These are phyloP conservation scores for Aspergillus amoenus DNA, from an alignment of 2,329 filamentous ascomycete genomes.

Conservation along the genomic window DNA sequence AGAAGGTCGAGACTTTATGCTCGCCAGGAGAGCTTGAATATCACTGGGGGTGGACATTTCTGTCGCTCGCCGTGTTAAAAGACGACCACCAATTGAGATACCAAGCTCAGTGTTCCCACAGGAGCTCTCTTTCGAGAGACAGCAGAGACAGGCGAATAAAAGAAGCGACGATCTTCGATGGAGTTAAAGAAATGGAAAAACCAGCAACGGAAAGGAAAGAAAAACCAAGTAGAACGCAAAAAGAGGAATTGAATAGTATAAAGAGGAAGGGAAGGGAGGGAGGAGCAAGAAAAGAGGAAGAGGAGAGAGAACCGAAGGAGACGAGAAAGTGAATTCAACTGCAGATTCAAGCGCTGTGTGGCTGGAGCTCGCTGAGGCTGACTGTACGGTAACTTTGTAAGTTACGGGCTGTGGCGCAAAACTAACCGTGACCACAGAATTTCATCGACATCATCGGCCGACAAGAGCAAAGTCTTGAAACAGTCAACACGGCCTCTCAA, in stretches of 20 bases:
- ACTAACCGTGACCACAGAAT: not conserved
- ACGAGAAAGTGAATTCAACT: slow-evolving; percentile 19
- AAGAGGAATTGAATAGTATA: slow-evolving; percentile 17
- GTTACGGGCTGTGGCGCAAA: not conserved
- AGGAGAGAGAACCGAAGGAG: slow-evolving; percentile 4
- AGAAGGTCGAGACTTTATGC: slow-evolving; percentile 43
- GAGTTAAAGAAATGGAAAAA: slow-evolving; percentile 5
- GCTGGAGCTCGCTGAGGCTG: slow-evolving; percentile 15
- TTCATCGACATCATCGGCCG: not conserved
- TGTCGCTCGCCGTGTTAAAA: slow-evolving; percentile 34
- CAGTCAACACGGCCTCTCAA: not conserved
- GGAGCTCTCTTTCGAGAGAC: slow-evolving; percentile 37
- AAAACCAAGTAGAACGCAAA: not conserved
- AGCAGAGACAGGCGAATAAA: slow-evolving; percentile 12
- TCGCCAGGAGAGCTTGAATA: slow-evolving; percentile 48
- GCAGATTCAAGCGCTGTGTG: slow-evolving; percentile 23
- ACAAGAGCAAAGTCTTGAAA: not conserved
- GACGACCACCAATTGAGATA: slow-evolving; percentile 29
- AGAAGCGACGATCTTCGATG: slow-evolving; percentile 1
- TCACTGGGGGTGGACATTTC: slow-evolving; percentile 50
- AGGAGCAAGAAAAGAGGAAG: slow-evolving; percentile 16
- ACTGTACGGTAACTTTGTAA: not conserved
- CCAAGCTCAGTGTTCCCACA: slow-evolving; percentile 27
- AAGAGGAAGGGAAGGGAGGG: slow-evolving; percentile 9
- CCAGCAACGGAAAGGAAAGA: slow-evolving; percentile 6